Percentiles rank a stretch among this genome's conserved stretches.
Conservation (phyloP, 176 grass and related monocot species). For the Dendrocalamus sinicus region DNA sequence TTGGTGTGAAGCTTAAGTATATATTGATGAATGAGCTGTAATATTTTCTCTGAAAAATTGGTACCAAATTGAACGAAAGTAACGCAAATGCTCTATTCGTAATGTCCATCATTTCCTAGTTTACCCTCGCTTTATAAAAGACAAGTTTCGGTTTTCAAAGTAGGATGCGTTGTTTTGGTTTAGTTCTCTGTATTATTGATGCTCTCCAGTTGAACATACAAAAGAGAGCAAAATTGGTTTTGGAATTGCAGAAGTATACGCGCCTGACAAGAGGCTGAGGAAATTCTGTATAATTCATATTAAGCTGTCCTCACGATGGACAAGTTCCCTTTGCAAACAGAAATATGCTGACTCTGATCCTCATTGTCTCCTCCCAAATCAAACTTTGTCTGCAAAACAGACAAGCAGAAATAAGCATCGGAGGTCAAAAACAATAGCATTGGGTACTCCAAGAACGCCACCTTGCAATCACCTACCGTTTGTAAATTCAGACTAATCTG, state of each 20-base stretch:
- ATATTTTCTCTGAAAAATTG: neutral
- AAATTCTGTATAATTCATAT: neutral
- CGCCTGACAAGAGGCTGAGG: too few relatives aligned
- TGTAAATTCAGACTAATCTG: constrained; percentile 16
- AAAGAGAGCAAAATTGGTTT: neutral
- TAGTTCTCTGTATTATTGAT: neutral
- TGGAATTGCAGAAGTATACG: constrained; percentile 4
- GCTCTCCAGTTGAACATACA: neutral
- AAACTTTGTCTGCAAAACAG: neutral
- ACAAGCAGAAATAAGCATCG: constrained; percentile 12
- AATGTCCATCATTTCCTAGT: neutral
- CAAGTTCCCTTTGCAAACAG: neutral
- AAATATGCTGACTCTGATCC: neutral
- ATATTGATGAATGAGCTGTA: too few relatives aligned
- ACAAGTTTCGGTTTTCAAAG: neutral
- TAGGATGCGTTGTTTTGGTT: neutral
- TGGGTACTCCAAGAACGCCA: neutral
- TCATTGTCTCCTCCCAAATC: neutral
- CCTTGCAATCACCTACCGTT: constrained; percentile 18
- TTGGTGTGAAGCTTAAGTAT: too few relatives aligned
- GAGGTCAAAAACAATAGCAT: neutral
- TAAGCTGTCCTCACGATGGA: constrained; percentile 11
- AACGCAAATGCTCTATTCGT: neutral
- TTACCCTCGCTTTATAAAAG: neutral
- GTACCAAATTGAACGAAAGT: neutral